Base-by-base conservation (phyloP, 139 green algal genomes). In the Monoraphidium neglectum region DNA sequence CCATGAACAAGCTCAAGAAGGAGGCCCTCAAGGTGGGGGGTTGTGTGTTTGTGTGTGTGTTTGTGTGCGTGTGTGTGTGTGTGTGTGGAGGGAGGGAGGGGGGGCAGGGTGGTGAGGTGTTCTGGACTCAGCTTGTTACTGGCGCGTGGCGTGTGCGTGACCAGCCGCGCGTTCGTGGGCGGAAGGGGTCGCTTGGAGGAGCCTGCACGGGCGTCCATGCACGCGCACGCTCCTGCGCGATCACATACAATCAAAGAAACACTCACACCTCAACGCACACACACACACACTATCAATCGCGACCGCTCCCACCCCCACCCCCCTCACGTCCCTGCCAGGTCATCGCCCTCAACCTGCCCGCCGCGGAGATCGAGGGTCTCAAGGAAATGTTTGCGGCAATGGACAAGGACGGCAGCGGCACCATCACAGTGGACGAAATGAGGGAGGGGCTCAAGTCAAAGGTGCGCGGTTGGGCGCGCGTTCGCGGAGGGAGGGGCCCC, bases 1-100 rank as follows among this genome's bases (percentile, higher is more conserved):
- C 70, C 62, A 95, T 97, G 89, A 98, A 98, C 89, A 94, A 94
- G 80, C 87, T 99, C 38, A 98, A 98, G 90, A 94, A 95, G 67
- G 84, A 95, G 81, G 95, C 93, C 12, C 86, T 98, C 76, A 92
- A 96, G 82, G 84, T 93, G 23, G 76, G 75, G 46, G 72, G 47
- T 32, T n/a, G 53, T 32, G 56, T 43, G 23, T 64, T 28, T 63
- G 15, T 10, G 56, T 10, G 56, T n/a, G n/a, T n/a, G n/a, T n/a
- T n/a, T n/a, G 24, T 32, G 23, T 10, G 64, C 18, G 35, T 3
- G 64, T 35, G 33, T 33, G 64, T 24, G 37, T n/a, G 23, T 35
- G 32, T 47, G 40, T 56, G 24, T 10, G 35, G 64, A 6, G 35
- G 64, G 37, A 40, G n/a, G 32, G n/a, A 28, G 64, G 35, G 64